These are phyloP conservation scores for Penicillium coprophilum DNA, from an alignment of 495 filamentous ascomycete genomes.

Conservation along the genomic window DNA sequence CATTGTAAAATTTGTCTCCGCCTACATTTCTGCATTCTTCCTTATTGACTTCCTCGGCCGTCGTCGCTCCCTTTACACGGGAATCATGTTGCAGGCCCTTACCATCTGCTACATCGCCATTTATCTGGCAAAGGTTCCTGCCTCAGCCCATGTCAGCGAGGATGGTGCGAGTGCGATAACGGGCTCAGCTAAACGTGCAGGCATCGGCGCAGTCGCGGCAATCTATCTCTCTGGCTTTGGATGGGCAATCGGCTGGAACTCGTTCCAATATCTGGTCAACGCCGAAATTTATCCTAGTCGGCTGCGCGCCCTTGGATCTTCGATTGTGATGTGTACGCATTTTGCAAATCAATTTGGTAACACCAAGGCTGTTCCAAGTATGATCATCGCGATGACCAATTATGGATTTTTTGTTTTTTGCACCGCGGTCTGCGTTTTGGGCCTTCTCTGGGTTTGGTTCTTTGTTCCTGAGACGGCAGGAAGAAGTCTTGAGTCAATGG, in stretches of 20 bases:
- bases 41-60: conserved; percentile 9
- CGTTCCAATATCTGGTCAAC: conserved; percentile 63
- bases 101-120: conserved; percentile 11
- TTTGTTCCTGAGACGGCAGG: conserved; percentile 19
- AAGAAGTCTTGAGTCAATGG: conserved; percentile 41
- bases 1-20: conserved; percentile 1
- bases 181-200: conserved; percentile 5
- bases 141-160: conserved; percentile 5
- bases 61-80: conserved; percentile 8
- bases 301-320: conserved; percentile 10
- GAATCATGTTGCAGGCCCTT: not conserved
- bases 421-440: conserved; percentile 49
- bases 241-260: conserved; percentile 64
- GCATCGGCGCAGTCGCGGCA: conserved; percentile 2
- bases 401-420: conserved; percentile 59
- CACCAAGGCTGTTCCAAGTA: conserved; percentile 39
- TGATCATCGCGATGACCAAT: conserved; percentile 47
- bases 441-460: conserved; percentile 50
- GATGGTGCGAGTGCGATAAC: conserved; percentile 1
- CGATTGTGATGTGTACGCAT: conserved; percentile 42
- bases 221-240: conserved; percentile 11
- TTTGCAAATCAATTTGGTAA: conserved; percentile 63
- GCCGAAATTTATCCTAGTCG: conserved; percentile 61
- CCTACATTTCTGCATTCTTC: conserved; percentile 9
- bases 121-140: conserved; percentile 6